Evolutionary conservation across 495 filamentous ascomycete genomes (phyloP).

Genomic region (Tuber indicum): DNA sequence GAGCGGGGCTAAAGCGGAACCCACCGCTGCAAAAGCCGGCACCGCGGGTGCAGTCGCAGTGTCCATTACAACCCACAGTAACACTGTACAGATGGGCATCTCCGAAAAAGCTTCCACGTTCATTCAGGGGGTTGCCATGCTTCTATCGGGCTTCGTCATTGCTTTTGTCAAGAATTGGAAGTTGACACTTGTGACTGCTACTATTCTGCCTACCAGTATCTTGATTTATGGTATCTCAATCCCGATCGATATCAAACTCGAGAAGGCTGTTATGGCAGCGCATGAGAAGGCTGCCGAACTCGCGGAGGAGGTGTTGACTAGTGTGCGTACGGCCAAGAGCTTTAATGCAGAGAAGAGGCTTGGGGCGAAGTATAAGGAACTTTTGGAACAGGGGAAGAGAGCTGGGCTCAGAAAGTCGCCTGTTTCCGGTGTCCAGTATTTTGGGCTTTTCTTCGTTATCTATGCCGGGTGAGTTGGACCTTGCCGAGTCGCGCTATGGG

Average conservation of each 20-base stretch:
- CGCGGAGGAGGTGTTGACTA: conserved; percentile 54
- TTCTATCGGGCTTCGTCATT: conserved; percentile 51
- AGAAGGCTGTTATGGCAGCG: conserved; percentile 52
- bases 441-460: conserved; percentile 31
- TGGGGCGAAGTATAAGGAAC: conserved; percentile 49
- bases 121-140: conserved; percentile 51
- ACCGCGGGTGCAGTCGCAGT: conserved; percentile 45
- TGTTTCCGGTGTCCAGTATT: conserved; percentile 45
- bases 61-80: conserved; percentile 59
- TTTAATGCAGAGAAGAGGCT: conserved; percentile 57
- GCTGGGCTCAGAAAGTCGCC: conserved; percentile 52
- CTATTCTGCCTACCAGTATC: conserved; percentile 52
- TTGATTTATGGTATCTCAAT: conserved; percentile 53
- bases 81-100: conserved; percentile 60
- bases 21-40: conserved; percentile 13
- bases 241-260: conserved; percentile 53
- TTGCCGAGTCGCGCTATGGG: neutral
- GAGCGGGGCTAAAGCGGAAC: neutral
- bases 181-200: conserved; percentile 53
- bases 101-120: conserved; percentile 56
- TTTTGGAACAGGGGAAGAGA: conserved; percentile 54
- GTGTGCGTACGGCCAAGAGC: conserved; percentile 56
- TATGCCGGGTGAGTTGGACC: conserved; percentile 27
- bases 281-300: conserved; percentile 57
- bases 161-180: conserved; percentile 55